Evolutionary conservation across 2,329 filamentous ascomycete species (phyloP).

Genomic region (Trichoderma koningiopsis): DNA sequence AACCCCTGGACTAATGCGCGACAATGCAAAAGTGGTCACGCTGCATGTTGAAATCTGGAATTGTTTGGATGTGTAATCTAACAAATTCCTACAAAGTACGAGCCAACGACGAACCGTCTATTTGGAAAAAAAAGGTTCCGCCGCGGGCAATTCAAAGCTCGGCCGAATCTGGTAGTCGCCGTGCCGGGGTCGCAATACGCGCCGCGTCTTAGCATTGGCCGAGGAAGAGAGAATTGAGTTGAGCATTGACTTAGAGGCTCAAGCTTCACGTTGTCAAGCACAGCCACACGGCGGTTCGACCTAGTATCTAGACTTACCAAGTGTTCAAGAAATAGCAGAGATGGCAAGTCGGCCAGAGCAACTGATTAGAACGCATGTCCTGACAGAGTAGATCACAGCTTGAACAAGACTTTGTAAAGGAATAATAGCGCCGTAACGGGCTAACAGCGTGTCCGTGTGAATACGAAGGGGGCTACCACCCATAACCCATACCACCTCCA

Average conservation of each 20-base stretch:
- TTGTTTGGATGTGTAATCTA: not conserved
- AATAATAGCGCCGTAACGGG: not conserved
- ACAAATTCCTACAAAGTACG: not conserved
- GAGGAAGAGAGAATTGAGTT: not conserved
- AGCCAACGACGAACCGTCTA: not conserved
- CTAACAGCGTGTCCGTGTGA: conserved; percentile 4
- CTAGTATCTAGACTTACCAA: not conserved
- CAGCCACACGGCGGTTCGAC: not conserved
- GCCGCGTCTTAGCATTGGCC: not conserved
- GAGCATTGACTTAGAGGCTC: not conserved
- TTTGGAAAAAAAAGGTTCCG: not conserved
- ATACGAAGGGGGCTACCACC: conserved; percentile 9
- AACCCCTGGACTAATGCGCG: not conserved
- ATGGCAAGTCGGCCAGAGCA: not conserved
- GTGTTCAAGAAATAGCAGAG: not conserved
- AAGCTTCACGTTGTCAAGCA: not conserved
- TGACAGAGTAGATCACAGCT: not conserved
- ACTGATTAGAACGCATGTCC: not conserved
- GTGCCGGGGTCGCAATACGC: conserved; percentile 2
- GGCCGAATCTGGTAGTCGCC: conserved; percentile 16
- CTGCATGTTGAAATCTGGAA: no score
- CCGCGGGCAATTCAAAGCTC: not conserved
- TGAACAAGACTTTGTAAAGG: not conserved
- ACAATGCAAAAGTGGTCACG: not conserved
- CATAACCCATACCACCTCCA: conserved; percentile 4